These are phyloP conservation scores for Mesembryanthemum crystallinum DNA, from an alignment of 148 eudicot species.

Conservation along the genomic window DNA sequence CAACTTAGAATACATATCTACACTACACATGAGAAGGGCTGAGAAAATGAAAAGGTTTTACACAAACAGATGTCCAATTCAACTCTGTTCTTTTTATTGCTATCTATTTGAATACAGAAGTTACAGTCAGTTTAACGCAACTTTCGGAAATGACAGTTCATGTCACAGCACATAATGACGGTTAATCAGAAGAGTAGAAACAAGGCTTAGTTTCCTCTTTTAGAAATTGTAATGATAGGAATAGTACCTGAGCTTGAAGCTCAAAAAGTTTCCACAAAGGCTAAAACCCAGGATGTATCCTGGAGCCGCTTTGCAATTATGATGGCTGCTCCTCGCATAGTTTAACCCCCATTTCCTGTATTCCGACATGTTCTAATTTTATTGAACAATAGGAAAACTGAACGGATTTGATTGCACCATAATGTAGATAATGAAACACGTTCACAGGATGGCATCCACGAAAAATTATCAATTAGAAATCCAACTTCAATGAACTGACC, in stretches of 20 bases:
- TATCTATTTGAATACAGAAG: neutral
- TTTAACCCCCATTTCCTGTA: neutral
- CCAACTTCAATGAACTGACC: neutral
- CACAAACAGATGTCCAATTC: neutral
- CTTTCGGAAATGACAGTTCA: neutral
- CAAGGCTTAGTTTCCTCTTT: too few relatives aligned
- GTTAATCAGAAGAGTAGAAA: too few relatives aligned
- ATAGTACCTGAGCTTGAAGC: neutral
- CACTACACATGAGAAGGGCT: neutral
- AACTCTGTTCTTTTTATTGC: neutral
- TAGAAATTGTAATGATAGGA: neutral
- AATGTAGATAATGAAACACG: neutral
- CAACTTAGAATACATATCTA: neutral
- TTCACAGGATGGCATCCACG: neutral
- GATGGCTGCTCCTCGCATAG: neutral
- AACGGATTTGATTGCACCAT: neutral
- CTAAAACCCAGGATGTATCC: neutral
- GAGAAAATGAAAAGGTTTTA: neutral
- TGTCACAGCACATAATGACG: neutral
- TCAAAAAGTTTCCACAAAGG: neutral
- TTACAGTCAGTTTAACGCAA: neutral
- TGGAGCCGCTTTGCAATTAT: neutral
- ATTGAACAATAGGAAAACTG: neutral
- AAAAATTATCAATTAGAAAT: too few relatives aligned
- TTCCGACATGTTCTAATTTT: neutral